Conservation (phyloP, 2,329 filamentous ascomycete genomes). For the Neonectria faginata region DNA sequence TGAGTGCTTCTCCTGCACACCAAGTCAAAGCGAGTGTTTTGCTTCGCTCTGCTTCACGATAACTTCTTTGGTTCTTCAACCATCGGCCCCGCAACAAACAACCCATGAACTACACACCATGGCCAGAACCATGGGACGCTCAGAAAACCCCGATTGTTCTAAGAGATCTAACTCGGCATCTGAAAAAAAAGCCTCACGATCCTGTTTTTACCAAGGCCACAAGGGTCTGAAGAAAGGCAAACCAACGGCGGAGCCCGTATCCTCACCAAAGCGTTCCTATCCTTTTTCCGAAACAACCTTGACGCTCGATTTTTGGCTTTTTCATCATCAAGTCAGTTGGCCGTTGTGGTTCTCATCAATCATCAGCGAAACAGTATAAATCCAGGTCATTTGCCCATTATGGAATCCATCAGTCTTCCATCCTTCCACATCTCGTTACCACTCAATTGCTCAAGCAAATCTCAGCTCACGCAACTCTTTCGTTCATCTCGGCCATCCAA, state of each 20-base stretch:
- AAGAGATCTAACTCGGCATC: not conserved
- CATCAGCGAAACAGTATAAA: not conserved
- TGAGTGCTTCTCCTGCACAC: not conserved
- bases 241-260: not conserved
- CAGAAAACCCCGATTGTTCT: not conserved
- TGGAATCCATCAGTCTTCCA: not conserved
- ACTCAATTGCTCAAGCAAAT: not conserved
- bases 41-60: not conserved
- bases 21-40: not conserved
- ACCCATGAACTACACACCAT: not conserved
- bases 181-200: not conserved
- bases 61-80: not conserved
- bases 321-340: not conserved
- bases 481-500: not conserved
- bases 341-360: not conserved
- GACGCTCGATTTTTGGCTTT: not conserved
- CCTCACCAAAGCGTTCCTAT: not conserved
- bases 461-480: not conserved
- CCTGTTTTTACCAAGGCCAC: slow-evolving; percentile 17
- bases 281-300: slow-evolving; percentile 4
- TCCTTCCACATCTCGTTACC: not conserved
- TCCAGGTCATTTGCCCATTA: not conserved
- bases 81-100: not conserved
- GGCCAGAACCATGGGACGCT: not conserved
- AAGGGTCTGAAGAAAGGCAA: not conserved